Conservation (phyloP, 2,329 filamentous ascomycete species). For the Teratosphaeria nubilosa region DNA sequence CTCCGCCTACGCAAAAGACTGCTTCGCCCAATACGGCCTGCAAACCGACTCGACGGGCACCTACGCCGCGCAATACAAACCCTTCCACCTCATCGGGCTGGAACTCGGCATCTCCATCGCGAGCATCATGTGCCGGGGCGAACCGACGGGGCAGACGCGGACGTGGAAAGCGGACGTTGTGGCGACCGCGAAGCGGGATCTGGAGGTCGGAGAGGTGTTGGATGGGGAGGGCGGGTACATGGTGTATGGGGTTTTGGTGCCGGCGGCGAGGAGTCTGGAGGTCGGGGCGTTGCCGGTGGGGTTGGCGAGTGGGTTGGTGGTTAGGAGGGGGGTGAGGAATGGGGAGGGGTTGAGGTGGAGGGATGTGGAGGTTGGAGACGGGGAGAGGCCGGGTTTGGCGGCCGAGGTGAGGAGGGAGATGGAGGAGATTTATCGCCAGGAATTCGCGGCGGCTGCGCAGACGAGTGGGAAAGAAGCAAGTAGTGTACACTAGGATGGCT, state of each 20-base stretch:
- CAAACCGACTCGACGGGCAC: constrained; percentile 33
- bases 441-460: neutral
- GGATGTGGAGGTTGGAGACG: constrained; percentile 36
- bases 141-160: constrained; percentile 37
- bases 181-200: constrained; percentile 37
- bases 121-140: constrained; percentile 36
- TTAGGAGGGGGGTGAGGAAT: constrained; percentile 33
- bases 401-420: constrained; percentile 35
- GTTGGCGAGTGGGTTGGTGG: constrained; percentile 33
- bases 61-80: constrained; percentile 39
- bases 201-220: constrained; percentile 35
- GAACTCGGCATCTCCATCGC: constrained; percentile 37
- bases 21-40: constrained; percentile 37
- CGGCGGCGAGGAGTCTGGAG: constrained; percentile 30
- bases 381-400: constrained; percentile 26
- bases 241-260: constrained; percentile 37
- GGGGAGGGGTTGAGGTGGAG: constrained; percentile 35
- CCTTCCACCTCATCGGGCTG: constrained; percentile 39
- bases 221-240: constrained; percentile 39
- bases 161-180: constrained; percentile 38
- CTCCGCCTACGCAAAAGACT: constrained; percentile 33
- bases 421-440: constrained; percentile 29
- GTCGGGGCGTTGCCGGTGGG: constrained; percentile 36
- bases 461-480: neutral
- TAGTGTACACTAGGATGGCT: neutral